Base-by-base conservation (phyloP, 169 alveolate genomes). In the Plasmodium knowlesi region DNA sequence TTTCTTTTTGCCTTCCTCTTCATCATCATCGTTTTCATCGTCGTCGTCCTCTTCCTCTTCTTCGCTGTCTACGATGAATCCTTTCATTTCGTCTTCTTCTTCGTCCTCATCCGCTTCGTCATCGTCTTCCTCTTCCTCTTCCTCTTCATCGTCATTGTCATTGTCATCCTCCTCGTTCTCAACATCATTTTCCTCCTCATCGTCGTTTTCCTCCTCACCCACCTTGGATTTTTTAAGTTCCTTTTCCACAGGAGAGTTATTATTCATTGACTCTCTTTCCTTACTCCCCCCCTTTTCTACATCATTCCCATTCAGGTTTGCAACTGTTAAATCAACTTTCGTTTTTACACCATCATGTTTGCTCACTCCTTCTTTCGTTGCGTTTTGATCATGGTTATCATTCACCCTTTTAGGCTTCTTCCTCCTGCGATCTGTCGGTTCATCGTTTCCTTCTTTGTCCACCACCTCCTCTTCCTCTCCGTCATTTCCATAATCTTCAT, bases 31-130 rank as follows among this genome's bases (percentile, higher is more conserved):
- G 9, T 84, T 73, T 30, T 34, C 95, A 16, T 81, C 82, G 12
- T 50, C 97, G 2, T 93, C 97, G 22, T 93, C 96, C 95, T 34
- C 92, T 25, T 91, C 97, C 4, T 90, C 92, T 12, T 92, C 86
- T 0, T 74, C 92, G 0, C 39, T 32, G 39, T 32, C 39, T 32
- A 32, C 39, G 39, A 32, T 32, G 39, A 32, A 32, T 3, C 39
- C 39, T 32, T 32, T 32, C 39, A 32, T 32, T 32, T 92, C 92
- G 9, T 61, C 96, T 12, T 96, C 96, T 9, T 95, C 97, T 0
- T 92, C 92, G 1, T 84, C 92, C 4, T 61, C 93, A 2, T 22
- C 97, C 22, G 89, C 96, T 0, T 94, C 90, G 0, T 85, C 94
- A 5, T 95, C 96, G 3, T 95, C 96, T 2, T 92, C 96, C 12